These are phyloP conservation scores for Neodidymelliopsis sp. DNA, from an alignment of 2,329 filamentous ascomycete species.

Conservation along the genomic window DNA sequence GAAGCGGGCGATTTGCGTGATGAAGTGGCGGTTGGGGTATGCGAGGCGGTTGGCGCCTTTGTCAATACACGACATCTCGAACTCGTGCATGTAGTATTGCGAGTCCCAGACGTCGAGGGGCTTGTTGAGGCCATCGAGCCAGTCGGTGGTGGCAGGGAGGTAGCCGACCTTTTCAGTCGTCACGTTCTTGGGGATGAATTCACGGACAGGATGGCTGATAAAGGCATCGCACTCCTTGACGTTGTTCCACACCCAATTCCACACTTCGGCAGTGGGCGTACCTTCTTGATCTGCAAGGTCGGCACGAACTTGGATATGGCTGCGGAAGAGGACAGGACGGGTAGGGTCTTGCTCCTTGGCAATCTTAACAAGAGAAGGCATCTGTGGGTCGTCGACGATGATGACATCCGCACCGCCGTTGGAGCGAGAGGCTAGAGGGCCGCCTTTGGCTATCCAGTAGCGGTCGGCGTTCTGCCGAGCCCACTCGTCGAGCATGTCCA, in stretches of 20 bases:
- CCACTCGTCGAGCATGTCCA: conserved; percentile 72
- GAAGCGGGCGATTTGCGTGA: conserved; percentile 82
- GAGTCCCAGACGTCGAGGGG: conserved; percentile 72
- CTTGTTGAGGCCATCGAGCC: conserved; percentile 85
- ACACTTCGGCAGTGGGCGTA: conserved; percentile 75
- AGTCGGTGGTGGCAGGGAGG: conserved; percentile 82
- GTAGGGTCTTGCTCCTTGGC: conserved; percentile 74
- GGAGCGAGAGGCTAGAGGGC: conserved; percentile 69
- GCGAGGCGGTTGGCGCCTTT: conserved; percentile 66
- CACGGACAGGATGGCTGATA: conserved; percentile 79
- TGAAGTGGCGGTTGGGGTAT: conserved; percentile 72
- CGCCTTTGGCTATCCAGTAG: conserved; percentile 75
- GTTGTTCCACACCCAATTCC: conserved; percentile 76
- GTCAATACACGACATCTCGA: conserved; percentile 68
- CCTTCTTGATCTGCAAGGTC: conserved; percentile 71
- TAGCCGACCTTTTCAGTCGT: conserved; percentile 73
- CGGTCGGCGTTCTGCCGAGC: conserved; percentile 74
- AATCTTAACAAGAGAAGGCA: conserved; percentile 78
- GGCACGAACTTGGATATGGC: conserved; percentile 82
- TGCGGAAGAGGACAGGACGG: conserved; percentile 81
- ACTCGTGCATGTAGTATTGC: conserved; percentile 77
- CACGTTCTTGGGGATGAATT: conserved; percentile 76
- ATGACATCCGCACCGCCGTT: conserved; percentile 79
- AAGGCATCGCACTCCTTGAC: conserved; percentile 78
- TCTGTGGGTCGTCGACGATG: conserved; percentile 83